These are phyloP conservation scores for Geosmithia morbida DNA, from an alignment of 2,329 filamentous ascomycete genomes.

Conservation along the genomic window DNA sequence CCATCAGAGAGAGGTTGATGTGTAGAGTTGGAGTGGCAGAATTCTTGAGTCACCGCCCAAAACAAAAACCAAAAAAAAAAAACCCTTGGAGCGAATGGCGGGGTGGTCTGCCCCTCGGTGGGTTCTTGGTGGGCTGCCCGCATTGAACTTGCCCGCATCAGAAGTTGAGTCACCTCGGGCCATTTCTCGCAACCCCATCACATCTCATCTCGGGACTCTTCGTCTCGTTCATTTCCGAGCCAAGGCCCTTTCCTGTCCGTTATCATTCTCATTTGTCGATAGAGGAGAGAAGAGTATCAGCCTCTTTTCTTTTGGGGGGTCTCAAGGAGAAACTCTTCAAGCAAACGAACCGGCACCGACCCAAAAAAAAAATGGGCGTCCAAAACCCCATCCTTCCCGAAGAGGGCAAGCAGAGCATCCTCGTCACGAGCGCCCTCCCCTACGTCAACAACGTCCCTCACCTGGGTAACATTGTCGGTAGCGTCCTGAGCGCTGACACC, in stretches of 20 bases:
- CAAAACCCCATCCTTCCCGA: conserved; percentile 41
- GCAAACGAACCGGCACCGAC: too few relatives aligned
- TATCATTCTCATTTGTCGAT: background rate
- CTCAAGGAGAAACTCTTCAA: too few relatives aligned
- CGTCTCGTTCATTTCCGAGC: too few relatives aligned
- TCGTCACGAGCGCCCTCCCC: conserved; percentile 83
- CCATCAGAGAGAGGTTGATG: too few relatives aligned
- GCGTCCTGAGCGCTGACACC: conserved; percentile 78
- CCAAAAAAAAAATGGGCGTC: conserved; percentile 1
- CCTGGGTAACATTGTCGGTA: conserved; percentile 78
- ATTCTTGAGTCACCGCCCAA: conserved; percentile 4
- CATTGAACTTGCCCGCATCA: background rate
- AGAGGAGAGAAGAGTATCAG: background rate
- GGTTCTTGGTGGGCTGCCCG: background rate
- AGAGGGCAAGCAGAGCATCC: conserved; percentile 68
- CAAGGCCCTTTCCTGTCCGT: background rate
- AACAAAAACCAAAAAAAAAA: too few relatives aligned
- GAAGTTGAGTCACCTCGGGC: background rate
- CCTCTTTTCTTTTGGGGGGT: too few relatives aligned
- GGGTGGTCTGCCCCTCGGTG: conserved; percentile 7
- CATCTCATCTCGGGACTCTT: too few relatives aligned
- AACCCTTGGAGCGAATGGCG: conserved; percentile 6
- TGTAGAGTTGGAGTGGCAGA: conserved; percentile 1
- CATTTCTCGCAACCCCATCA: background rate
- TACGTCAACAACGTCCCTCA: conserved; percentile 69